Conservation (phyloP, 108 stramenopile genomes). For the Aurantiochytrium sp. region DNA sequence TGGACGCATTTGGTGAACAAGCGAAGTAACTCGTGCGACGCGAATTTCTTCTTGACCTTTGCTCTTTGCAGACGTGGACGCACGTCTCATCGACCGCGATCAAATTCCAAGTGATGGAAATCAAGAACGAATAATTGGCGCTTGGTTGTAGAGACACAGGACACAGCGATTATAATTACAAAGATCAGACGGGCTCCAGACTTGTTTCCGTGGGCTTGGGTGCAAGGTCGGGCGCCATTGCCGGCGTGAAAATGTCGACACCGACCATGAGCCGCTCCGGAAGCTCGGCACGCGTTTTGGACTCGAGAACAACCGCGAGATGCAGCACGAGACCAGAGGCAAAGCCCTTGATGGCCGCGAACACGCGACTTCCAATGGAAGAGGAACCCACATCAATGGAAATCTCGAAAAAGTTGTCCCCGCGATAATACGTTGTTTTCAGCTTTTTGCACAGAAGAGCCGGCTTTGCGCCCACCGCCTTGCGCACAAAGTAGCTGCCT, state of each 20-base stretch:
- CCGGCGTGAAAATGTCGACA: not conserved
- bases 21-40: too few relatives aligned
- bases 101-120: too few relatives aligned
- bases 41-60: too few relatives aligned
- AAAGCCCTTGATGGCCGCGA: not conserved
- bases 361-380: not conserved
- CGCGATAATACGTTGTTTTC: not conserved
- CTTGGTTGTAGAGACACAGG: too few relatives aligned
- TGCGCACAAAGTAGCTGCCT: constrained; percentile 17
- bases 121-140: too few relatives aligned
- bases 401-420: not conserved
- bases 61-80: too few relatives aligned
- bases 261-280: not conserved
- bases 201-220: too few relatives aligned
- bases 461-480: not conserved
- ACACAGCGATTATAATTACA: too few relatives aligned
- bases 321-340: not conserved
- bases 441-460: not conserved
- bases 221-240: not conserved
- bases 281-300: not conserved
- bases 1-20: too few relatives aligned
- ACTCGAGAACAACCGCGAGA: not conserved
- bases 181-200: too few relatives aligned
- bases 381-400: not conserved
- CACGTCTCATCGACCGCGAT: too few relatives aligned